These are phyloP conservation scores for Balamuthia mandrillaris DNA, from an alignment of 208 protist species.

Conservation along the genomic window DNA sequence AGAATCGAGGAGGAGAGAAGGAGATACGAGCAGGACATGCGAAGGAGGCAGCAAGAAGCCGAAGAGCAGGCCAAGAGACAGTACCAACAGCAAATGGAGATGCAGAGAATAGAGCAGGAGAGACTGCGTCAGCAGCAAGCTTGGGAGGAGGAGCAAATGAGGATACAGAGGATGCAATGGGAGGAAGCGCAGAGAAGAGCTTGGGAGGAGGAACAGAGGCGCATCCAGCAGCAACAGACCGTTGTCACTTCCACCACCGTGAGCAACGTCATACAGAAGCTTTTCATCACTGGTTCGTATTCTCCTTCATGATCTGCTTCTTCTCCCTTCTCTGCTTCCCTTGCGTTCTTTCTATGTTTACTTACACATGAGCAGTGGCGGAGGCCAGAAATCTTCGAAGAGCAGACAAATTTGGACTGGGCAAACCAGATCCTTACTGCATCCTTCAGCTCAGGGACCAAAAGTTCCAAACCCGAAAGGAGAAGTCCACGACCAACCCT, in stretches of 20 bases:
- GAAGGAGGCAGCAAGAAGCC: too few relatives aligned
- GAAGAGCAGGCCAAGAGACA: slow-evolving; percentile 24
- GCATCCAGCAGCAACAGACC: neutral
- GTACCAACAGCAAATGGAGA: neutral
- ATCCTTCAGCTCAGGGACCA: neutral
- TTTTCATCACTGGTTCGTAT: neutral
- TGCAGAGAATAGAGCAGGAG: too few relatives aligned
- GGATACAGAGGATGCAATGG: neutral
- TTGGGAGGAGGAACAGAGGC: neutral
- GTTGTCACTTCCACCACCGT: neutral
- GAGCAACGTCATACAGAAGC: neutral
- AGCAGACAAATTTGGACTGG: neutral
- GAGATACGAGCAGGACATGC: too few relatives aligned
- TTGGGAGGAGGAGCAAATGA: too few relatives aligned
- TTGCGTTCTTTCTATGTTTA: neutral
- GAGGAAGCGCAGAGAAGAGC: neutral
- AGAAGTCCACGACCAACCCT: slow-evolving; percentile 12
- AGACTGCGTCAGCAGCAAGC: too few relatives aligned
- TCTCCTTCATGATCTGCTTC: neutral
- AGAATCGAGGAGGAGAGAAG: neutral
- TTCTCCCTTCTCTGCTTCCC: neutral
- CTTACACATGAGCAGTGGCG: neutral
- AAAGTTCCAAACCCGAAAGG: slow-evolving; percentile 6
- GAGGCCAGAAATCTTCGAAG: neutral
- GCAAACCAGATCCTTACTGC: neutral